phyloP scores from a whole-genome alignment of 2,329 filamentous ascomycete genomes.

The Gremmenia infestans region DNA sequence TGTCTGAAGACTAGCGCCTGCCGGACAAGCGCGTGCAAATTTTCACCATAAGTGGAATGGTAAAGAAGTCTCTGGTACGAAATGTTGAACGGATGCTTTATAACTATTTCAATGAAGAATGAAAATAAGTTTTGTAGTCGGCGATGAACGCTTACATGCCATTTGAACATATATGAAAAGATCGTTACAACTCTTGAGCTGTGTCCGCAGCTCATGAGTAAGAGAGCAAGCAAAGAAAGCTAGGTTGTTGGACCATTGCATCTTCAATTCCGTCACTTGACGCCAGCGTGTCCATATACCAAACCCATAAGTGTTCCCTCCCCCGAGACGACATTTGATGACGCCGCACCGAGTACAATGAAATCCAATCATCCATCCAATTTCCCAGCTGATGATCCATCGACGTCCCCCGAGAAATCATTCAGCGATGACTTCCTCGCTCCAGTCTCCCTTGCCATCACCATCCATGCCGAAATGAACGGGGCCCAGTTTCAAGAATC shows the following conservation, averaged over 20 bases:
- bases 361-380: background rate
- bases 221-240: background rate
- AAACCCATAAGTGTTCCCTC: background rate
- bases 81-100: background rate
- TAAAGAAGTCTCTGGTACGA: too few species aligned
- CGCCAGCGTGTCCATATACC: background rate
- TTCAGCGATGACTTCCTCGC: constrained; percentile 24
- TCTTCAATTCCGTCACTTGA: background rate
- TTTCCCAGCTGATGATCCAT: background rate
- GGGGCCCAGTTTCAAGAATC: constrained; percentile 27
- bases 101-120: background rate
- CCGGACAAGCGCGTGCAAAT: too few species aligned
- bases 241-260: background rate
- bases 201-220: background rate
- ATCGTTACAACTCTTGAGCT: background rate
- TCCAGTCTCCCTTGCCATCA: constrained; percentile 25
- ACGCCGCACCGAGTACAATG: background rate
- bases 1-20: too few species aligned
- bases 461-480: constrained; percentile 22
- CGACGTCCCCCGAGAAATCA: background rate
- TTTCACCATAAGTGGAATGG: too few species aligned
- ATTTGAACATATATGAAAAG: background rate
- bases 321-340: background rate
- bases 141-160: background rate
- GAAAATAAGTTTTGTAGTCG: background rate